phyloP scores from a whole-genome alignment of 176 grass and related monocot species.

The Lolium rigidum region DNA sequence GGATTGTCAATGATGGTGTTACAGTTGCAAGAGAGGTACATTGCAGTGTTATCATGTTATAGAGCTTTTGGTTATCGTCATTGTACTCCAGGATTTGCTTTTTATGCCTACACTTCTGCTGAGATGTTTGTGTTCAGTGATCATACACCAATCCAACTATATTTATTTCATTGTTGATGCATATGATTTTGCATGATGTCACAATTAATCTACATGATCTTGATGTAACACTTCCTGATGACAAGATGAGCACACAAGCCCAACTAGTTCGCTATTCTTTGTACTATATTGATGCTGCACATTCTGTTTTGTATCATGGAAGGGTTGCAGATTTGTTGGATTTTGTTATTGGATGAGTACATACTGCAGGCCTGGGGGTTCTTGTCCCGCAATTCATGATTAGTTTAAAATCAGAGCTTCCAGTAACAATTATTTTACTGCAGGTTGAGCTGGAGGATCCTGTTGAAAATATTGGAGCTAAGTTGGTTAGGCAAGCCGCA shows the following conservation, averaged over 20 bases:
- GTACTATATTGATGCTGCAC: background rate
- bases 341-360: background rate
- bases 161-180: too few species aligned
- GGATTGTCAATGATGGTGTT: conserved; percentile 87
- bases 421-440: conserved; percentile 32
- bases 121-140: background rate
- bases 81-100: background rate
- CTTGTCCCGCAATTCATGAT: conserved; percentile 18
- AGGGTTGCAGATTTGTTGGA: background rate
- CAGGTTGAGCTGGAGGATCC: conserved; percentile 94
- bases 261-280: background rate
- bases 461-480: conserved; percentile 97
- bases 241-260: background rate
- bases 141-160: background rate
- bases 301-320: conserved; percentile 14
- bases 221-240: background rate
- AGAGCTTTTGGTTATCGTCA: background rate
- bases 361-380: background rate
- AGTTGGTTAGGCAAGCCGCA: conserved; percentile 96
- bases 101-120: background rate
- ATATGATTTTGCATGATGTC: background rate
- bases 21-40: conserved; percentile 66
- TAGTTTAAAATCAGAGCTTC: conserved; percentile 12
- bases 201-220: background rate
- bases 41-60: conserved; percentile 1